Evolutionary conservation across 441 rosid genomes (phyloP).

Genomic region (Melastoma candidum): DNA sequence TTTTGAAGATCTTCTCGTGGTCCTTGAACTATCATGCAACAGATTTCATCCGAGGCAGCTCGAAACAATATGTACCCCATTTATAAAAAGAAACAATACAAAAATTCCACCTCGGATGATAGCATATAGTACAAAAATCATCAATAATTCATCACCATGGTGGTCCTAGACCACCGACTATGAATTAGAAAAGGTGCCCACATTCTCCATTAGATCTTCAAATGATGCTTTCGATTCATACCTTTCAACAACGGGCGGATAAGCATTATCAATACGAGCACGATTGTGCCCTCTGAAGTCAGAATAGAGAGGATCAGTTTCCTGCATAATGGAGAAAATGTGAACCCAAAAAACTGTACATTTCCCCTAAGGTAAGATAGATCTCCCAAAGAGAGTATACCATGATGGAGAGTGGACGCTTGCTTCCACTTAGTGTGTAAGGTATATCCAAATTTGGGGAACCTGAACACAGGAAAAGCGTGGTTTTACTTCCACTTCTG

Average conservation of each 20-base stretch:
- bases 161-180: no score
- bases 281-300: slow-evolving; percentile 17
- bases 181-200: no score
- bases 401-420: slow-evolving; percentile 17
- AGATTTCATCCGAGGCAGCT: no score
- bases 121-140: no score
- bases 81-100: no score
- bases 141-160: no score
- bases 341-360: background rate
- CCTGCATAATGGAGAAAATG: background rate
- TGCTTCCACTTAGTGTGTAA: slow-evolving; percentile 9
- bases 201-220: no score
- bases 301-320: slow-evolving; percentile 11
- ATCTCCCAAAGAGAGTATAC: slow-evolving; percentile 9
- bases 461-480: slow-evolving; percentile 4
- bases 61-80: no score
- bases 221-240: background rate
- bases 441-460: slow-evolving; percentile 1
- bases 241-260: slow-evolving; percentile 15
- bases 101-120: no score
- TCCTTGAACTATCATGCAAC: no score
- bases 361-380: background rate
- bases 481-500: no score
- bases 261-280: slow-evolving; percentile 12
- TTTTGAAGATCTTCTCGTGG: no score